These are phyloP conservation scores for Kwoniella mangroviensis DNA, from an alignment of 768 basidiomycete genomes.

Conservation along the genomic window DNA sequence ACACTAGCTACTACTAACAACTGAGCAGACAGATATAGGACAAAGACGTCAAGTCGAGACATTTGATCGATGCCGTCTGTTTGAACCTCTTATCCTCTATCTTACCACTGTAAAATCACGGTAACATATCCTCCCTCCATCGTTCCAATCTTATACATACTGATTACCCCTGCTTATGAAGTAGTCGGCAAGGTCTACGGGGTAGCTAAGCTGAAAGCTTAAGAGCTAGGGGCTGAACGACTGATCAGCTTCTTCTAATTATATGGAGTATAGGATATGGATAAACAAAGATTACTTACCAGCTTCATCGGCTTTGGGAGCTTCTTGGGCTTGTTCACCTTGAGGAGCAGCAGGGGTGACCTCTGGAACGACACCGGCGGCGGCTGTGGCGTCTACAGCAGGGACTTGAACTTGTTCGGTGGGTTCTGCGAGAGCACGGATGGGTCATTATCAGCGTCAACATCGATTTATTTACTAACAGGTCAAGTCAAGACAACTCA, in stretches of 20 bases:
- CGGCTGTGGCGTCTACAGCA: background rate
- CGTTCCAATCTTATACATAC: background rate
- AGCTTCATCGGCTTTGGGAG: background rate
- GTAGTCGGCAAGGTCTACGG: background rate
- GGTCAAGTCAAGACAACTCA: background rate
- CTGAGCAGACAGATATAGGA: background rate
- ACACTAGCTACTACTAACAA: background rate
- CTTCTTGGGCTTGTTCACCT: background rate
- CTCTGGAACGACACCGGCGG: background rate
- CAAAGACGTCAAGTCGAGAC: background rate
- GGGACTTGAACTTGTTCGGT: conserved; percentile 3
- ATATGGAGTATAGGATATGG: background rate
- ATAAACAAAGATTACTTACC: background rate
- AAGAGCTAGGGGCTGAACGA: background rate
- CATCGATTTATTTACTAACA: background rate
- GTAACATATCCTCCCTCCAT: background rate
- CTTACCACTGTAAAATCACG: background rate
- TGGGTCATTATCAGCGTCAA: background rate
- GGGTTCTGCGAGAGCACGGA: background rate
- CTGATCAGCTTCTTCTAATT: background rate
- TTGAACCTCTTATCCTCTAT: background rate
- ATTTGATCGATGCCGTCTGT: background rate
- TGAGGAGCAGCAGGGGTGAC: background rate
- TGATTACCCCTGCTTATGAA: background rate
- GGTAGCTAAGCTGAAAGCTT: background rate